Conservation (phyloP, 306 rosid species). For the Castanopsis chinensis region DNA sequence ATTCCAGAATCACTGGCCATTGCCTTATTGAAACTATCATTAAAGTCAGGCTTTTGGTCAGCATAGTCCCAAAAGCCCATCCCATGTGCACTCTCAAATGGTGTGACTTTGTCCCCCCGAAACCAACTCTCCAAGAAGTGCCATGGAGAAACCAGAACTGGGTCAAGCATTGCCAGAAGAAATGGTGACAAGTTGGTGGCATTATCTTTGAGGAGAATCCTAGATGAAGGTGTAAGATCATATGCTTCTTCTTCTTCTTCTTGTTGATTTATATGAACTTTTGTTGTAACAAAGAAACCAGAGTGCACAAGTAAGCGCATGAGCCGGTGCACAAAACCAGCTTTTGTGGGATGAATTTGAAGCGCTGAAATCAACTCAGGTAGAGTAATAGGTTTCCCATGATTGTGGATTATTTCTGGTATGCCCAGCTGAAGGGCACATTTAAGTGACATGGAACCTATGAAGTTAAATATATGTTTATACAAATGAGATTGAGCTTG, state of each 20-base stretch:
- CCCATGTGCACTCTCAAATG: slow-evolving; percentile 34
- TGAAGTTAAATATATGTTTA: slow-evolving; percentile 7
- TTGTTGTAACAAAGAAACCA: slow-evolving; percentile 31
- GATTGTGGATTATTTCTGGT: slow-evolving; percentile 35
- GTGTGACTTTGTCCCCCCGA: background rate
- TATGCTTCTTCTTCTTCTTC: slow-evolving; percentile 16
- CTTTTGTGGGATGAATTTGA: slow-evolving; percentile 33
- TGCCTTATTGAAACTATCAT: slow-evolving; percentile 27
- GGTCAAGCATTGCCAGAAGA: slow-evolving; percentile 13
- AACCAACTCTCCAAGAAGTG: slow-evolving; percentile 33
- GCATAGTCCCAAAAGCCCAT: slow-evolving; percentile 35
- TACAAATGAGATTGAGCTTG: background rate
- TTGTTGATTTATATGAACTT: background rate
- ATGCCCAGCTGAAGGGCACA: slow-evolving; percentile 37
- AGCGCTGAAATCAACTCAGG: slow-evolving; percentile 33
- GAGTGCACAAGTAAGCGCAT: slow-evolving; percentile 40
- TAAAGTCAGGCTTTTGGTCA: slow-evolving; percentile 1
- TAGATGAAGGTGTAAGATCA: slow-evolving; percentile 45
- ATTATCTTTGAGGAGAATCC: slow-evolving; percentile 31
- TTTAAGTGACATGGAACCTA: background rate
- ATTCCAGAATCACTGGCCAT: slow-evolving; percentile 49
- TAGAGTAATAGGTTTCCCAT: slow-evolving; percentile 40
- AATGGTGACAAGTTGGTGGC: slow-evolving; percentile 5
- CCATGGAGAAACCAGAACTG: slow-evolving; percentile 21
- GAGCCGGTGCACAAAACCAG: slow-evolving; percentile 18